These are phyloP conservation scores for Ceratocystis diversiconidia DNA, from an alignment of 2,329 filamentous ascomycete genomes.

Conservation along the genomic window DNA sequence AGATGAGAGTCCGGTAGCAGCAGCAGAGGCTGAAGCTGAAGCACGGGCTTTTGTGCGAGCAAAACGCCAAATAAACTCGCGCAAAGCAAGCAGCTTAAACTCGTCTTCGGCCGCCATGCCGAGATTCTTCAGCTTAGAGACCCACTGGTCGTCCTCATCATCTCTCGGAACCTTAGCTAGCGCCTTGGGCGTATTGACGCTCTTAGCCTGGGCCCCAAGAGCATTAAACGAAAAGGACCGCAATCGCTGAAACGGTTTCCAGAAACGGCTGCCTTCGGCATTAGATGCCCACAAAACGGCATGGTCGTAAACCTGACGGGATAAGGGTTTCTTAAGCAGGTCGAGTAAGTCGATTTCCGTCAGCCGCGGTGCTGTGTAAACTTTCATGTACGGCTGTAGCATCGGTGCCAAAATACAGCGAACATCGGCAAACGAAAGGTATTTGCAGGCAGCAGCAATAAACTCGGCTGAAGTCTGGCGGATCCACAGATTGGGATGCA, in stretches of 20 bases:
- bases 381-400: conserved; percentile 67
- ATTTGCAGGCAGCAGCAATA: conserved; percentile 59
- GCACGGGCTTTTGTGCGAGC: conserved; percentile 55
- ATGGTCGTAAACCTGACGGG: conserved; percentile 69
- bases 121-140: conserved; percentile 69
- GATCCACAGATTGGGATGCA: conserved; percentile 94
- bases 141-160: conserved; percentile 88
- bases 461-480: conserved; percentile 80
- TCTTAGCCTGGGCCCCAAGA: conserved; percentile 40
- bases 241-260: conserved; percentile 61
- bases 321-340: conserved; percentile 65
- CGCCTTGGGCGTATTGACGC: conserved; percentile 38
- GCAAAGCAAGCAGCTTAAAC: conserved; percentile 68
- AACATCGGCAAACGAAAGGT: conserved; percentile 64
- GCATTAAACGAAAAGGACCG: conserved; percentile 42
- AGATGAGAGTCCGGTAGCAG: conserved; percentile 22
- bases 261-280: conserved; percentile 69
- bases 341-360: conserved; percentile 65
- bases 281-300: conserved; percentile 75
- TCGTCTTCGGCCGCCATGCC: conserved; percentile 77
- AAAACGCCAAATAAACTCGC: conserved; percentile 84
- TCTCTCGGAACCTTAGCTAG: conserved; percentile 57
- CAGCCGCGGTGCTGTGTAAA: conserved; percentile 49
- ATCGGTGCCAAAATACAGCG: conserved; percentile 73
- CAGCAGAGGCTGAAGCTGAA: conserved; percentile 24